Conservation (phyloP, 2,329 filamentous ascomycete genomes). For the Calonectria ilicicola region DNA sequence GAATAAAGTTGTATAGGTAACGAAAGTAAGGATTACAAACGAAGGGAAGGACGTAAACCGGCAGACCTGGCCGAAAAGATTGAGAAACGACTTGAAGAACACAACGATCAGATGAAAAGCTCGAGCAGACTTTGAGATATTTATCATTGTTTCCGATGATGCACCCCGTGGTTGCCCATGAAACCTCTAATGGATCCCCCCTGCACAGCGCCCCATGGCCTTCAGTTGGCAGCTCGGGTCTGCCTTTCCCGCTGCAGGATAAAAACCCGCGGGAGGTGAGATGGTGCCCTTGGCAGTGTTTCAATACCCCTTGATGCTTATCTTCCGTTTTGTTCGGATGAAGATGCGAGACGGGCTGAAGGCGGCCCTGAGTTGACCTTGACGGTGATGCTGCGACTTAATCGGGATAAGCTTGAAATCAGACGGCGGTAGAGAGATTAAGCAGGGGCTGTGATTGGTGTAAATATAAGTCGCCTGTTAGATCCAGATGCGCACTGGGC, state of each 20-base stretch:
- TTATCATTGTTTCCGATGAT: constrained; percentile 1
- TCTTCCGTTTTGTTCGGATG: neutral
- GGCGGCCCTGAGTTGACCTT: neutral
- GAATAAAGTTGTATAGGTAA: constrained; percentile 10
- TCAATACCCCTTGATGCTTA: neutral
- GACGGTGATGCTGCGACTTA: constrained; percentile 5
- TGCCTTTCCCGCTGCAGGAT: neutral
- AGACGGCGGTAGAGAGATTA: neutral
- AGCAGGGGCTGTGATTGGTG: constrained; percentile 1
- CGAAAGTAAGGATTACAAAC: constrained; percentile 9
- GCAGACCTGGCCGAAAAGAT: constrained; percentile 9
- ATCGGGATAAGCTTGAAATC: constrained; percentile 6
- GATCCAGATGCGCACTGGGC: constrained; percentile 8
- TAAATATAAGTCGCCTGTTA: neutral
- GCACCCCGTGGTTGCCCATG: neutral
- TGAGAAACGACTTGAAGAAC: constrained; percentile 4
- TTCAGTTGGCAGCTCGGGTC: neutral
- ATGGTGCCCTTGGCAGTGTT: constrained; percentile 6
- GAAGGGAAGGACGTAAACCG: constrained; percentile 3
- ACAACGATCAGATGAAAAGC: neutral
- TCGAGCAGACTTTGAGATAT: neutral
- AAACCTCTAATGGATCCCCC: neutral
- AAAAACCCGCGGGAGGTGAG: neutral
- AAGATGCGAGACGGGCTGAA: neutral
- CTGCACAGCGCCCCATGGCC: neutral